Conservation (phyloP, 768 basidiomycete species). For the Leccinum rimulosum region DNA sequence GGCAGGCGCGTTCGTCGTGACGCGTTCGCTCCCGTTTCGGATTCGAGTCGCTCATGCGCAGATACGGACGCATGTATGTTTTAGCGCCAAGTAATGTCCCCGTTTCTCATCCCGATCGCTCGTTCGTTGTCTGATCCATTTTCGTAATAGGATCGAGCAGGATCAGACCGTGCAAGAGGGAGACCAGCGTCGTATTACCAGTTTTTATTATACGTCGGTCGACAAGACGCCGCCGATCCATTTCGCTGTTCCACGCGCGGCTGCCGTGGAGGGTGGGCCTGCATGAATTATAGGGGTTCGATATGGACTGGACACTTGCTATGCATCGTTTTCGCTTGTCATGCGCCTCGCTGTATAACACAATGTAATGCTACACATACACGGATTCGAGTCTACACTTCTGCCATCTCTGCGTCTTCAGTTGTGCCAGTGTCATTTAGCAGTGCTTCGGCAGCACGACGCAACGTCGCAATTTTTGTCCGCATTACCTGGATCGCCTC, state of each 20-base stretch:
- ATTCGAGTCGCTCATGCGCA: slow-evolving; percentile 41
- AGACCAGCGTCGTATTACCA: slow-evolving; percentile 30
- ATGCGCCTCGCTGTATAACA: background rate
- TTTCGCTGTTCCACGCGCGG: slow-evolving; percentile 18
- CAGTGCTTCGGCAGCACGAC: slow-evolving; percentile 57
- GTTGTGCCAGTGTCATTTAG: slow-evolving; percentile 41
- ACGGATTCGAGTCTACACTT: slow-evolving; percentile 22
- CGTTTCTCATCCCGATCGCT: background rate
- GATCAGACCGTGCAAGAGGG: slow-evolving; percentile 15
- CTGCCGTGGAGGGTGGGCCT: background rate
- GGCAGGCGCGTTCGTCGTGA: slow-evolving; percentile 39
- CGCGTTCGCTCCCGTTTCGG: slow-evolving; percentile 38
- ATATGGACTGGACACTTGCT: background rate
- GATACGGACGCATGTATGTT: slow-evolving; percentile 30
- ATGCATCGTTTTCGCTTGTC: background rate
- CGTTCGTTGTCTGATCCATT: background rate
- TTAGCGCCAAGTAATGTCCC: slow-evolving; percentile 38
- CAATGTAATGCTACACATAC: slow-evolving; percentile 1
- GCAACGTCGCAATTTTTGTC: slow-evolving; percentile 64
- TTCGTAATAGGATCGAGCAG: slow-evolving; percentile 24
- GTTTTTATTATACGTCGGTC: slow-evolving; percentile 35
- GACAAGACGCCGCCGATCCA: slow-evolving; percentile 35
- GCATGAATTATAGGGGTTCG: background rate
- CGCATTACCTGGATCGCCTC: slow-evolving; percentile 83
- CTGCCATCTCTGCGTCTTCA: slow-evolving; percentile 56